Base-by-base conservation (phyloP, 768 basidiomycete genomes). In the Daedaleopsis sinensis region DNA sequence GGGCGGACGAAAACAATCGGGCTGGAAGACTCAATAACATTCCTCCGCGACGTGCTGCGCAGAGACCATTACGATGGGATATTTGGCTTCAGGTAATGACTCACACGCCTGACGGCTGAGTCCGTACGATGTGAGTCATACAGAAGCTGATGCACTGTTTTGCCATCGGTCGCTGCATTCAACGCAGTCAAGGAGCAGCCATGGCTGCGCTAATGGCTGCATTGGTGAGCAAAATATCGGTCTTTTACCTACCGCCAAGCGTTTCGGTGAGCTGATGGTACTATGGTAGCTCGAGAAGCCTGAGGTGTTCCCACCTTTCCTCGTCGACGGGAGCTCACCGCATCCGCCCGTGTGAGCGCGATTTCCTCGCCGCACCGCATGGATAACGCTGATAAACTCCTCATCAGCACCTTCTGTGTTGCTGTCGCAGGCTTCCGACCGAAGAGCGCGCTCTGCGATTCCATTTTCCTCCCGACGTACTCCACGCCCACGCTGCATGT, bases 401-500 rank as follows among this genome's bases (percentile, higher is more conserved):
- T 52, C 36, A 11, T 46, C 64, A 92, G 90, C 55, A 70, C 85
- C 68, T 93, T 93, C 66, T 92, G 90, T 64, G 76, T 94, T 24
- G 75, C 87, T n/a, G 84, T 89, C 1, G 84, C 89, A 11, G 93
- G 92, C 0, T 94, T 92, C 76, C 79, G 80, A 59, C 76, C 80
- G 71, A 65, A 66, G 0, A 70, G 79, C 57, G 78, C 84, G 24
- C 70, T 87, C 42, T 76, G 81, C 35, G 77, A 78, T 24, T 65
- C 76, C 7, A 74, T 90, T 52, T 86, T 86, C 65, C 73, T 76
- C 5, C 70, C 77, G 10, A 78, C 77, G 21, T 88, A 84, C 67
- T 72, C 78, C 21, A 94, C 93, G 10, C 90, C 85, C 3, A 92
- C 90, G 0, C 74, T 96, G 21, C 92, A 94, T 70, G 78, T 94